These are phyloP conservation scores for Entonaema liquescens DNA, from an alignment of 495 filamentous ascomycete species.

Conservation along the genomic window DNA sequence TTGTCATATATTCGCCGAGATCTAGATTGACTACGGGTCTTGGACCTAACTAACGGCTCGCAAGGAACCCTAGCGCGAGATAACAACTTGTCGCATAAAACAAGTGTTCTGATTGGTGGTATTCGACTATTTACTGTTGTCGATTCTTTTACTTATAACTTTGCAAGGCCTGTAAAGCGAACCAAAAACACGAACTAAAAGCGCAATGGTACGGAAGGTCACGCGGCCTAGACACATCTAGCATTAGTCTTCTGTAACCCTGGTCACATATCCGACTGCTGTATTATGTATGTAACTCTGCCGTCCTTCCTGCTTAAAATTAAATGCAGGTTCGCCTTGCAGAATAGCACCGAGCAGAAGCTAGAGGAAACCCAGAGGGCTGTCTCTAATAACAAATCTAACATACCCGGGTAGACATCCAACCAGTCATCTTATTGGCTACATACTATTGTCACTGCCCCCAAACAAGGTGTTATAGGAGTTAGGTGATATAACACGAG, in stretches of 20 bases:
- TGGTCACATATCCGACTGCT: slow-evolving; percentile 17
- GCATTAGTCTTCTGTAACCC: slow-evolving; percentile 19
- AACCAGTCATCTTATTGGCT: slow-evolving; percentile 17
- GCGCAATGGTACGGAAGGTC: slow-evolving; percentile 34
- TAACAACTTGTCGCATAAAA: slow-evolving; percentile 42
- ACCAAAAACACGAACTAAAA: slow-evolving; percentile 1
- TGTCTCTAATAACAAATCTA: slow-evolving; percentile 17
- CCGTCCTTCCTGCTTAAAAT: slow-evolving; percentile 22
- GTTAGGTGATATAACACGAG: neutral
- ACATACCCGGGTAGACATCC: no score
- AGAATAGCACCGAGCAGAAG: slow-evolving; percentile 33
- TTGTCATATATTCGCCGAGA: slow-evolving; percentile 41
- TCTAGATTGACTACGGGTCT: slow-evolving; percentile 37
- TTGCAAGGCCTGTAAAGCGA: slow-evolving; percentile 28
- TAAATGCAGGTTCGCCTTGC: slow-evolving; percentile 36
- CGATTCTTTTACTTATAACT: slow-evolving; percentile 55
- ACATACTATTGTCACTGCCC: slow-evolving; percentile 3
- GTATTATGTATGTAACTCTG: slow-evolving; percentile 34
- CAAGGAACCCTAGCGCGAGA: slow-evolving; percentile 43
- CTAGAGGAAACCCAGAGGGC: slow-evolving; percentile 1
- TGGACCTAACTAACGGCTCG: slow-evolving; percentile 34
- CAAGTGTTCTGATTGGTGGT: slow-evolving; percentile 49
- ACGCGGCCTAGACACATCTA: slow-evolving; percentile 36
- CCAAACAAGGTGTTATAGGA: slow-evolving; percentile 6
- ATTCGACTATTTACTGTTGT: slow-evolving; percentile 49